Percentiles rank a stretch among this genome's conserved stretches.
Evolutionary conservation across 768 basidiomycete genomes (phyloP).

Genomic region (Termitomyces sp.): DNA sequence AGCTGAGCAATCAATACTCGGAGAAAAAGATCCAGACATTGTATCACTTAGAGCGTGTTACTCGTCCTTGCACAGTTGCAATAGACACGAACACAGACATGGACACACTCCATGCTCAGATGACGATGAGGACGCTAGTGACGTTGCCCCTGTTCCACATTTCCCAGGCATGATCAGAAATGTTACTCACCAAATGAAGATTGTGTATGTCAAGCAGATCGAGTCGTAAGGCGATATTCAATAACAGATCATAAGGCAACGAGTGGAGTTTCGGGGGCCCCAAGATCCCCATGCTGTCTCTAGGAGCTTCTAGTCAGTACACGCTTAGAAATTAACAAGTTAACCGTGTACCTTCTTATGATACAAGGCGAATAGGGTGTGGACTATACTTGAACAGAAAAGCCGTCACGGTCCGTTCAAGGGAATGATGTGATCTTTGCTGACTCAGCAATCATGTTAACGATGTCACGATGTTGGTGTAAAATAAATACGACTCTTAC

Average conservation of each 20-base stretch:
- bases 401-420: not conserved
- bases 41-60: not conserved
- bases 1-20: not conserved
- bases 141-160: not conserved
- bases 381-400: not conserved
- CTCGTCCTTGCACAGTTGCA: not conserved
- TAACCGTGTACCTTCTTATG: not conserved
- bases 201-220: slow-evolving; percentile 58
- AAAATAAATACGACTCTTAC: too few relatives aligned
- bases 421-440: not conserved
- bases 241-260: slow-evolving; percentile 68
- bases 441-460: slow-evolving; percentile 3
- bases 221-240: slow-evolving; percentile 64
- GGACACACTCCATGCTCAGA: not conserved
- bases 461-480: not conserved
- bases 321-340: too few relatives aligned
- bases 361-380: too few relatives aligned
- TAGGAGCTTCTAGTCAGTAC: not conserved
- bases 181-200: slow-evolving; percentile 54
- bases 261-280: slow-evolving; percentile 26
- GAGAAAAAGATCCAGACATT: too few relatives aligned
- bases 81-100: too few relatives aligned
- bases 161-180: not conserved
- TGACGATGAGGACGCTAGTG: not conserved
- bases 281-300: slow-evolving; percentile 5